Evolutionary conservation across 2,329 filamentous ascomycete genomes (phyloP).

Genomic region (Hymenoscyphus occultus): DNA sequence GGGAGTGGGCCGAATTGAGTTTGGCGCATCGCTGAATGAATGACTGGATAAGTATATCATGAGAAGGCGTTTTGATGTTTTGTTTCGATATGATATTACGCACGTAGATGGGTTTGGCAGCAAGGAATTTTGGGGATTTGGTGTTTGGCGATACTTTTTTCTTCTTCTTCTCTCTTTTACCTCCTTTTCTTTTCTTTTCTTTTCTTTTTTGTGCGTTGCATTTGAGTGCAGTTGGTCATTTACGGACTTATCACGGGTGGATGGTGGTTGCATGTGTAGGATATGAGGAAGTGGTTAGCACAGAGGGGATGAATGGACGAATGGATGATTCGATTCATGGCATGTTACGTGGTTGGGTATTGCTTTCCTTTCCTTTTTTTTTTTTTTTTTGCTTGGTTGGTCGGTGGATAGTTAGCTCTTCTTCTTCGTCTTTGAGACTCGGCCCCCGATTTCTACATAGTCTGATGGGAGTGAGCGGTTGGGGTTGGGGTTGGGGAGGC

Average conservation of each 20-base stretch:
- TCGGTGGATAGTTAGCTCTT: not conserved
- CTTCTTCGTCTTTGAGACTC: not conserved
- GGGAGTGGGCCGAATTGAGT: constrained; percentile 28
- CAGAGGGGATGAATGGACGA: too few species aligned
- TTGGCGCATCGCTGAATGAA: not conserved
- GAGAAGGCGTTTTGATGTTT: not conserved
- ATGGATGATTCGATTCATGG: too few species aligned
- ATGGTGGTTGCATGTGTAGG: not conserved
- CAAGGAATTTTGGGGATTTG: not conserved
- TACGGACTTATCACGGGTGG: not conserved
- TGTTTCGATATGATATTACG: not conserved
- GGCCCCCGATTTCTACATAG: not conserved
- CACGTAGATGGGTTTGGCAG: not conserved
- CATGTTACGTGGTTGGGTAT: not conserved
- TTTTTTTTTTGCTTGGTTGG: not conserved
- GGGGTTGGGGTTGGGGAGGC: not conserved
- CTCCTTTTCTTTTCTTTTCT: too few species aligned
- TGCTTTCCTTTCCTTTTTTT: not conserved
- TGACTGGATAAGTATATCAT: not conserved
- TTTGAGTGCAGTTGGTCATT: not conserved
- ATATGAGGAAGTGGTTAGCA: not conserved
- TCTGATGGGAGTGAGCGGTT: not conserved
- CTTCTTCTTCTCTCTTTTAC: not conserved
- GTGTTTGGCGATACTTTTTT: not conserved
- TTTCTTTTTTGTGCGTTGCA: not conserved